Base-by-base conservation (phyloP, 2,329 filamentous ascomycete genomes). In the Aureobasidium sp. region DNA sequence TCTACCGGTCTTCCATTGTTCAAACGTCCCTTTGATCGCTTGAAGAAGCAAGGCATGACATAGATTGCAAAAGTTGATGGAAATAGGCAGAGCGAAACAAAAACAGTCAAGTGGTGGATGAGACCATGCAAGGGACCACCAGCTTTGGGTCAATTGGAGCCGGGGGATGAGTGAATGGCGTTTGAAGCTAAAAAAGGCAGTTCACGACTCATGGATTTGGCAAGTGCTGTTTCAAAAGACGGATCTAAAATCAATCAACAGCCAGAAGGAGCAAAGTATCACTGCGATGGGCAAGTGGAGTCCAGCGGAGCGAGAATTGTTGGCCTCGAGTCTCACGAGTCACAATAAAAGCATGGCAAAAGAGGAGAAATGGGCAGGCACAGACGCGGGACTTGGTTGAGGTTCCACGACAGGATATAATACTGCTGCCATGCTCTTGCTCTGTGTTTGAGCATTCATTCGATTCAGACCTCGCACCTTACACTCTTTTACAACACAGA, bases 391-490 rank as follows among this genome's bases (percentile, higher is more conserved):
- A 37, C 21, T 51, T 16, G 7, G 47, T 51, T 37, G 48, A 51
- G 48, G 48, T 51, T 51, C n/a, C 48, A 51, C 48, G 48, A 51
- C 48, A 51, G 34, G 32, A 37, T 51, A 51, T 51, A 51, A 51
- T 32, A 32, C 16, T 34, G 45, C 45, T 34, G 3, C 30, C 21
- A 21, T 32, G 27, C n/a, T 50, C 48, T 36, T 51, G 32, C 48
- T 51, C 11, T 37, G 3, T 16, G 14, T 11, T 16, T 13, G 13
- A 30, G 13, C 25, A 47, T 47, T 30, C 45, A 48, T 25, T 21
- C 7, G 16, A 45, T 45, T 45, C 42, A 27, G 3, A 14, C 5
- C 45, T 27, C 10, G 8, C 21, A 25, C 5, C 3, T 47, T 48
- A 7, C 45, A 30, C 48, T 36, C 48, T 29, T 37, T 41, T 39